phyloP scores from a whole-genome alignment of 257 asterid genomes.

The Scutellaria minor region DNA sequence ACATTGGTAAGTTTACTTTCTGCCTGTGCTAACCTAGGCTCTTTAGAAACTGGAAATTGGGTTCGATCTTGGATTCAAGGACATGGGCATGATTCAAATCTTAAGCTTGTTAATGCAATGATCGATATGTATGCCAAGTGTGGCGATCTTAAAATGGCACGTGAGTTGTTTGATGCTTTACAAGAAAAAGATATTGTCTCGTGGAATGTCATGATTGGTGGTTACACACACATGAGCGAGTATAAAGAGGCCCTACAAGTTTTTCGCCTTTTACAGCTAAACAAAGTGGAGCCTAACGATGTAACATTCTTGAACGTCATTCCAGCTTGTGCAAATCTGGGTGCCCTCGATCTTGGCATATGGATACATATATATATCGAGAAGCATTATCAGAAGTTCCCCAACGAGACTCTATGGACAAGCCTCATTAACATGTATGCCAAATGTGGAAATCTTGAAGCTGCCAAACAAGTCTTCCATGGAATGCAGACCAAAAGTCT shows the following conservation, averaged over 20 bases:
- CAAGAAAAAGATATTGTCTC: constrained; percentile 48
- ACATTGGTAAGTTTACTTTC: constrained; percentile 51
- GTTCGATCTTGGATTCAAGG: constrained; percentile 49
- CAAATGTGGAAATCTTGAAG: constrained; percentile 53
- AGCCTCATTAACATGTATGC: constrained; percentile 53
- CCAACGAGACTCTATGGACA: constrained; percentile 51
- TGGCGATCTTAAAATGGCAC: constrained; percentile 45
- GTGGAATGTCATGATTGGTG: constrained; percentile 62
- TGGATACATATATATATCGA: constrained; percentile 49
- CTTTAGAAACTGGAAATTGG: constrained; percentile 37
- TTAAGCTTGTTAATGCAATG: constrained; percentile 49
- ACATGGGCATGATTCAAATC: constrained; percentile 41
- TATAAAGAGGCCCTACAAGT: constrained; percentile 45
- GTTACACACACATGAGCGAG: constrained; percentile 45
- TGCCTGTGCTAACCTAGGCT: constrained; percentile 44
- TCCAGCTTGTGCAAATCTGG: constrained; percentile 54
- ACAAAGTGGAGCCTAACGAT: constrained; percentile 44
- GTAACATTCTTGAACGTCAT: constrained; percentile 50
- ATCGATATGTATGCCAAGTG: constrained; percentile 62
- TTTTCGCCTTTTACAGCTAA: constrained; percentile 40
- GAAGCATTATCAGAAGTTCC: constrained; percentile 43
- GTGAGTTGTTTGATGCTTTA: constrained; percentile 38
- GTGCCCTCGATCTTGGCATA: constrained; percentile 53
- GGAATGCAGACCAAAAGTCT: constrained; percentile 35
- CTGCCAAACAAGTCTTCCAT: constrained; percentile 44